phyloP scores from a whole-genome alignment of 2,329 filamentous ascomycete genomes.

The Diplocarpon rosae region DNA sequence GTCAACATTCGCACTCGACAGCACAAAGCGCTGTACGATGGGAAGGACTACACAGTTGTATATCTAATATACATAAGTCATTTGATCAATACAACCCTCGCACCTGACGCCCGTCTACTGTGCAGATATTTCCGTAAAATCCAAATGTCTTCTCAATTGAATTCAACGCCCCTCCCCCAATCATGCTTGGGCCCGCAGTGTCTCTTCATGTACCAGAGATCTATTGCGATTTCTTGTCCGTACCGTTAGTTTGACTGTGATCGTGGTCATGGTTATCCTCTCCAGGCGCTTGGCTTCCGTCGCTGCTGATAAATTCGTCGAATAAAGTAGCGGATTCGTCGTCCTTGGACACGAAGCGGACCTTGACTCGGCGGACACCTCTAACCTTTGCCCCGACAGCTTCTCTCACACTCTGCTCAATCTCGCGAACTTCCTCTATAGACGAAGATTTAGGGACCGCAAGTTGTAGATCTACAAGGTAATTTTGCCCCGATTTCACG shows the following conservation, averaged over 20 bases:
- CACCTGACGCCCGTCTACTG: constrained; percentile 13
- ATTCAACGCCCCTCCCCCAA: not conserved
- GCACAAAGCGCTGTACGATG: no score
- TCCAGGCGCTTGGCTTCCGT: constrained; percentile 51
- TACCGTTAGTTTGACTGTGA: constrained; percentile 28
- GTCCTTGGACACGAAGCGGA: constrained; percentile 70
- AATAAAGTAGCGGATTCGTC: constrained; percentile 46
- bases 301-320: constrained; percentile 67
- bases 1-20: no score
- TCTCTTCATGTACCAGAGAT: constrained; percentile 12
- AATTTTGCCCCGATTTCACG: constrained; percentile 94
- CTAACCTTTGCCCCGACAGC: constrained; percentile 66
- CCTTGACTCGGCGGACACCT: constrained; percentile 71
- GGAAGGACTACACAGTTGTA: no score
- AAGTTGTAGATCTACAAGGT: constrained; percentile 81
- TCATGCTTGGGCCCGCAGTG: constrained; percentile 8
- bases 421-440: constrained; percentile 53
- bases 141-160: constrained; percentile 2
- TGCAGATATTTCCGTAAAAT: constrained; percentile 9
- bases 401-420: constrained; percentile 66
- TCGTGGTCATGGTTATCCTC: constrained; percentile 37
- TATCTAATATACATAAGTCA: no score
- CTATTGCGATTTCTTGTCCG: constrained; percentile 26
- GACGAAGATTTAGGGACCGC: constrained; percentile 69
- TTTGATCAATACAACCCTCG: constrained; percentile 8